Percentiles rank a stretch among this genome's conserved stretches.
Conservation (phyloP, 2,329 filamentous ascomycete genomes). For the Exserohilum rostratum region DNA sequence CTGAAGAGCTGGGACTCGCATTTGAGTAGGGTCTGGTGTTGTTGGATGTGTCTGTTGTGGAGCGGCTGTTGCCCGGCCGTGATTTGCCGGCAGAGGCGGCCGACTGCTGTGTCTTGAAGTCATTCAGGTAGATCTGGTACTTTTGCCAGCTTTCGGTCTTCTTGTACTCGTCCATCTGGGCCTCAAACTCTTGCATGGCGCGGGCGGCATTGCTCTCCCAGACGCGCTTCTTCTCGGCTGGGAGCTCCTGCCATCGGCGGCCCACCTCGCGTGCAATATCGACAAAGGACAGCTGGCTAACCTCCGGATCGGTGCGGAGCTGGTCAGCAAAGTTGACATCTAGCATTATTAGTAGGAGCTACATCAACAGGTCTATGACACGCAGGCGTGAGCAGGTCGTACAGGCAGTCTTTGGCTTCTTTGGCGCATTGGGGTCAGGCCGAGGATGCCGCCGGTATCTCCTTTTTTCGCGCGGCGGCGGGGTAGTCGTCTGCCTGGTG, state of each 20-base stretch:
- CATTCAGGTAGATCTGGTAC: conserved; percentile 45
- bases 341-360: conserved; percentile 22
- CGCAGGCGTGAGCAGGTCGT: conserved; percentile 13
- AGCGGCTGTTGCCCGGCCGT: conserved; percentile 29
- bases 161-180: conserved; percentile 50
- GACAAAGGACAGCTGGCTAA: conserved; percentile 47
- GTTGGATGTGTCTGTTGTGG: conserved; percentile 31
- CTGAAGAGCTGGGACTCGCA: conserved; percentile 38
- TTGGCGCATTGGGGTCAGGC: conserved; percentile 46
- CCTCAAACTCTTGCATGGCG: conserved; percentile 48
- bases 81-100: conserved; percentile 20
- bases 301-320: conserved; percentile 44
- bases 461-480: conserved; percentile 42
- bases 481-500: conserved; percentile 29
- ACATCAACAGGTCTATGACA: neutral
- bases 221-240: conserved; percentile 43
- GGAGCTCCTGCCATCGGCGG: conserved; percentile 46
- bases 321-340: conserved; percentile 52
- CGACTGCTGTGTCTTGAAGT: conserved; percentile 42
- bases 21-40: conserved; percentile 30
- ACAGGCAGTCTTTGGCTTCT: conserved; percentile 51
- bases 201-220: conserved; percentile 49
- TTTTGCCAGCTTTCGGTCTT: conserved; percentile 46
- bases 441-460: conserved; percentile 48
- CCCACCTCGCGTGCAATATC: conserved; percentile 49